Percentiles rank a stretch among this genome's conserved stretches.
Evolutionary conservation across 352 stramenopile species (phyloP).

Genomic region (Globisporangium ultimum): DNA sequence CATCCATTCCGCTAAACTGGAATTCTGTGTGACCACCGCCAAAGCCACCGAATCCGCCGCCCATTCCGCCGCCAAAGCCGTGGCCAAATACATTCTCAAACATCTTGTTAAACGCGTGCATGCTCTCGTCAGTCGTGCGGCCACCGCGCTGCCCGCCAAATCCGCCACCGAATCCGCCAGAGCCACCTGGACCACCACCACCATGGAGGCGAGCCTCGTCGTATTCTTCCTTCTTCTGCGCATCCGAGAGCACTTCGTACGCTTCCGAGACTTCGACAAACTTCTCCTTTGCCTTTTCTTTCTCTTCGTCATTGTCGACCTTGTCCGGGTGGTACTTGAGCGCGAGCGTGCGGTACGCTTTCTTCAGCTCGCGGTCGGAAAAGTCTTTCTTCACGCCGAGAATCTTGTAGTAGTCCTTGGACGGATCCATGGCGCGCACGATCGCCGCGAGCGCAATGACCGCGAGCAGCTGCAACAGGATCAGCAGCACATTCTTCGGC

Average conservation of each 20-base stretch:
- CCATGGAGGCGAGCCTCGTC: slow-evolving; percentile 69
- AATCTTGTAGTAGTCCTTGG: slow-evolving; percentile 84
- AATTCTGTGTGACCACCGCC: slow-evolving; percentile 59
- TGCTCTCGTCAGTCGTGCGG: slow-evolving; percentile 50
- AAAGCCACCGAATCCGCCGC: slow-evolving; percentile 26
- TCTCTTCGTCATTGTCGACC: slow-evolving; percentile 70
- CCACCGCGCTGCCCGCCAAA: slow-evolving; percentile 13
- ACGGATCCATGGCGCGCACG: slow-evolving; percentile 45
- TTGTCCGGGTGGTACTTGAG: slow-evolving; percentile 91
- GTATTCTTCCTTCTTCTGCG: slow-evolving; percentile 87
- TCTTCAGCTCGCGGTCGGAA: slow-evolving; percentile 81
- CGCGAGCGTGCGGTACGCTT: slow-evolving; percentile 85
- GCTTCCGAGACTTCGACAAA: slow-evolving; percentile 92
- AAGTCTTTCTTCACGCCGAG: slow-evolving; percentile 69
- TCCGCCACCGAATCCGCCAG: slow-evolving; percentile 11
- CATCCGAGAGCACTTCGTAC: slow-evolving; percentile 91
- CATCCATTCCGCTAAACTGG: slow-evolving; percentile 78
- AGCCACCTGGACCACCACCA: slow-evolving; percentile 11
- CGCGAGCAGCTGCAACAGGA: slow-evolving; percentile 23
- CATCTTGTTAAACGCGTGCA: slow-evolving; percentile 82
- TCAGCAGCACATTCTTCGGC: slow-evolving; percentile 8
- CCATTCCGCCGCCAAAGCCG: slow-evolving; percentile 33
- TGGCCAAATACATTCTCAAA: slow-evolving; percentile 87
- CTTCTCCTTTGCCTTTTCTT: slow-evolving; percentile 85
- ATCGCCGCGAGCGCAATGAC: slow-evolving; percentile 19